A percentile compares a stretch with the other conserved stretches of the same genome.
phyloP scores from a whole-genome alignment of 2,329 filamentous ascomycete genomes.

The Cladosporium colombiae region DNA sequence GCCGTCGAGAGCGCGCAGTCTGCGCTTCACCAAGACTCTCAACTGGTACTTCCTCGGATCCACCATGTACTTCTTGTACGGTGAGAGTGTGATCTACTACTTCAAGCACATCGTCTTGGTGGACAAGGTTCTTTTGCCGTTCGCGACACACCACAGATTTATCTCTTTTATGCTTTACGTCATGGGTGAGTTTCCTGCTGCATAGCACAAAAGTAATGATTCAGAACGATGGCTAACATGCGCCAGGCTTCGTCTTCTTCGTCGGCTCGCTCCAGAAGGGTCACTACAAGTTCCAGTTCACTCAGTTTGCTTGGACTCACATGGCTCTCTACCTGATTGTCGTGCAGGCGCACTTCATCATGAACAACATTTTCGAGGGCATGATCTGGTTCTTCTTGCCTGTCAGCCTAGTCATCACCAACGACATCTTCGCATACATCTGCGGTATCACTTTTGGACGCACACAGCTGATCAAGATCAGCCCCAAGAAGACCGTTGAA shows the following conservation, averaged over 20 bases:
- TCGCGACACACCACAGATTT: constrained; percentile 96
- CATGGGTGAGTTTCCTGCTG: constrained; percentile 65
- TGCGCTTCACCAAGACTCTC: constrained; percentile 91
- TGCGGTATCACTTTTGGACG: constrained; percentile 96
- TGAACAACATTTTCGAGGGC: constrained; percentile 99
- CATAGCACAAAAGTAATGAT: background rate
- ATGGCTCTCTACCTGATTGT: constrained; percentile 99
- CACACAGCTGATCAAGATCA: constrained; percentile 95
- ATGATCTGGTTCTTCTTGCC: constrained; percentile 99
- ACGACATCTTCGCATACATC: constrained; percentile 97
- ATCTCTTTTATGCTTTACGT: constrained; percentile 99
- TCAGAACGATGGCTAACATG: background rate
- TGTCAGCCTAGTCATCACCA: constrained; percentile 91
- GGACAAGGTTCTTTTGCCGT: constrained; percentile 85
- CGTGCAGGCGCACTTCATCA: constrained; percentile 97
- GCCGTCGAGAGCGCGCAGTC: constrained; percentile 82
- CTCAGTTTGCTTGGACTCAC: constrained; percentile 98
- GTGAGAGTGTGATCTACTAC: constrained; percentile 99
- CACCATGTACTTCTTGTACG: constrained; percentile 99
- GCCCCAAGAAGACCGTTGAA: constrained; percentile 98
- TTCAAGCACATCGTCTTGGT: constrained; percentile 98
- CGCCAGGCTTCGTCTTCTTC: constrained; percentile 91
- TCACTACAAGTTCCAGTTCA: constrained; percentile 98
- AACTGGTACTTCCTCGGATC: constrained; percentile 99
- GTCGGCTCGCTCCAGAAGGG: constrained; percentile 91